These are phyloP conservation scores for Daldinia vernicosa DNA, from an alignment of 495 filamentous ascomycete species.

Conservation along the genomic window DNA sequence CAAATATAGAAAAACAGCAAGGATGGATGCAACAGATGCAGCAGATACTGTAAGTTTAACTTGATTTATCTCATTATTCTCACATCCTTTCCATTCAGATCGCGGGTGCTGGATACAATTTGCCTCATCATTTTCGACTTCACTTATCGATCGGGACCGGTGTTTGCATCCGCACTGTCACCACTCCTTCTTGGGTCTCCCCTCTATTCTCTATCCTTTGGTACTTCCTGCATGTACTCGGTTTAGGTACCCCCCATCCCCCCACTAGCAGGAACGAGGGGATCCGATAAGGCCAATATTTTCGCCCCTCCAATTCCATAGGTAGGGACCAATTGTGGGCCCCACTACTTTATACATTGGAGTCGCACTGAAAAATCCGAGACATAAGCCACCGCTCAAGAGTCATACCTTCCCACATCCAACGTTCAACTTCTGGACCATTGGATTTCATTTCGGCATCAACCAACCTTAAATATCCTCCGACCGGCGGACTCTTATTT, in stretches of 20 bases:
- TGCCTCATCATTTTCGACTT: conserved; percentile 22
- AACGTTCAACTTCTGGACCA: not conserved
- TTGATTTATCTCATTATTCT: conserved; percentile 48
- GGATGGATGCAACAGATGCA: conserved; percentile 32
- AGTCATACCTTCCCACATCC: conserved; percentile 1
- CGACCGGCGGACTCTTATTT: not conserved
- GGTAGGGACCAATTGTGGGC: conserved; percentile 3
- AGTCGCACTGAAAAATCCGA: conserved; percentile 36
- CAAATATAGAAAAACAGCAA: conserved; percentile 20
- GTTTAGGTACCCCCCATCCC: conserved; percentile 3
- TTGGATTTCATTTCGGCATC: conserved; percentile 5
- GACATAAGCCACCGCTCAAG: conserved; percentile 25
- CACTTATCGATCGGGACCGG: conserved; percentile 22
- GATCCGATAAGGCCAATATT: conserved; percentile 9
- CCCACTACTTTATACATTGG: conserved; percentile 17
- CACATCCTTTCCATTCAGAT: conserved; percentile 3
- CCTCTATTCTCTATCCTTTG: not conserved
- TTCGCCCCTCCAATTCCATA: conserved; percentile 32
- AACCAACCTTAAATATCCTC: not conserved
- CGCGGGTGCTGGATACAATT: conserved; percentile 6
- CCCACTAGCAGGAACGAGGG: conserved; percentile 27
- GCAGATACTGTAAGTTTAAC: conserved; percentile 62
- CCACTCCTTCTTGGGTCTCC: not conserved
- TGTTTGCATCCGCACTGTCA: conserved; percentile 8
- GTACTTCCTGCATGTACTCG: not conserved